These are phyloP conservation scores for Rubia yunnanensis DNA, from an alignment of 257 asterid species.

Conservation along the genomic window DNA sequence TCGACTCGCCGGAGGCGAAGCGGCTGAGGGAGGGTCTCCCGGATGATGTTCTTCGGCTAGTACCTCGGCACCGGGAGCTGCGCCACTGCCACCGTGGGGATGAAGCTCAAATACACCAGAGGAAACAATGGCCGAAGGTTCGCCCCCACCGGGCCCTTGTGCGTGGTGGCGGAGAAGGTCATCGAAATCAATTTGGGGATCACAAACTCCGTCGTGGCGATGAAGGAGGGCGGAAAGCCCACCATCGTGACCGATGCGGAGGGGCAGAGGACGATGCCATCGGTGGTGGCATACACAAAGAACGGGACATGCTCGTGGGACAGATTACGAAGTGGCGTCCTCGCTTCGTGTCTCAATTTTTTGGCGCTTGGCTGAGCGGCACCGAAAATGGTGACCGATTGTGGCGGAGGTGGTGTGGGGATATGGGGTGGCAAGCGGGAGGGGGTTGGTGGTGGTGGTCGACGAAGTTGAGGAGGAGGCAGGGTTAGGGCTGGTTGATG, in stretches of 20 bases:
- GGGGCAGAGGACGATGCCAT: slow-evolving; percentile 84
- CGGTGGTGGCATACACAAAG: no score
- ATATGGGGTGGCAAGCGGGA: no score
- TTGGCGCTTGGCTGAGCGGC: no score
- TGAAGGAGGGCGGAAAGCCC: slow-evolving; percentile 94
- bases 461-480: no score
- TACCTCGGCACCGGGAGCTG: slow-evolving; percentile 18
- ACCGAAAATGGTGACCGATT: no score
- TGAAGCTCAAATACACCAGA: slow-evolving; percentile 30
- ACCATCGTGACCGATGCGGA: slow-evolving; percentile 78
- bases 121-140: slow-evolving; percentile 25
- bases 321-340: slow-evolving; percentile 90
- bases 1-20: no score
- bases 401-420: no score
- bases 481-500: no score
- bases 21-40: slow-evolving; percentile 14
- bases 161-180: slow-evolving; percentile 79
- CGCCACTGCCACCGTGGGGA: slow-evolving; percentile 24
- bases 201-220: slow-evolving; percentile 84
- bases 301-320: slow-evolving; percentile 75
- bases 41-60: slow-evolving; percentile 42
- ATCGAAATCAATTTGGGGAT: slow-evolving; percentile 85
- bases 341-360: no score
- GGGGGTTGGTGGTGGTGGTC: no score
- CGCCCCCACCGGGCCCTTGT: slow-evolving; percentile 26